Conservation (phyloP, 148 eudicot genomes). For the Hydrangea macrophylla region DNA sequence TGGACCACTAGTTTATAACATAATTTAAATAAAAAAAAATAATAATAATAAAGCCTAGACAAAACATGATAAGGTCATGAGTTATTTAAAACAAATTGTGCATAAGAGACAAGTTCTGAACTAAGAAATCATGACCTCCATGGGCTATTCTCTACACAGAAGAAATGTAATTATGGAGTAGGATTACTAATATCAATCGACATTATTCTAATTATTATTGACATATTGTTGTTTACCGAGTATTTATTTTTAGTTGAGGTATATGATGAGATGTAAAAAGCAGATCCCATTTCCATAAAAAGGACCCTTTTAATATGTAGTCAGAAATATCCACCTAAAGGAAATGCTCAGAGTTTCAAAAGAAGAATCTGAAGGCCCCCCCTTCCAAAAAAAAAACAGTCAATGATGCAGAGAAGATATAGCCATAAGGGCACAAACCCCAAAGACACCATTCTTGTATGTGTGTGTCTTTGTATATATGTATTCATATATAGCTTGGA, state of each 20-base stretch:
- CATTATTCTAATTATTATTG: constrained; percentile 4
- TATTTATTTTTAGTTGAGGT: constrained; percentile 18
- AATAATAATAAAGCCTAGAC: constrained; percentile 28
- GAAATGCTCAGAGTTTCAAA: constrained; percentile 50
- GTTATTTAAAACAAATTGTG: constrained; percentile 17
- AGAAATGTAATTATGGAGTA: neutral
- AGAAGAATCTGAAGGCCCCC: constrained; percentile 41
- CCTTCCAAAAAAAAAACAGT: constrained; percentile 15
- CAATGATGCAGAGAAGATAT: constrained; percentile 17
- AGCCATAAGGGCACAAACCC: constrained; percentile 8
- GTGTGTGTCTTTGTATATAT: neutral
- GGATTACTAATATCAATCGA: constrained; percentile 16
- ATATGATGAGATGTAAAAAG: constrained; percentile 60
- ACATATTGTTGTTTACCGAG: too few species aligned
- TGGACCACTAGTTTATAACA: constrained; percentile 11
- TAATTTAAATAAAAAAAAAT: too few species aligned
- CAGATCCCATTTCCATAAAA: constrained; percentile 61
- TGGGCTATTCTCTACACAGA: constrained; percentile 6
- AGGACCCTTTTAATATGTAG: constrained; percentile 43
- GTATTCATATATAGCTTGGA: neutral
- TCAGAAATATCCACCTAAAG: constrained; percentile 45
- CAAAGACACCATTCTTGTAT: neutral
- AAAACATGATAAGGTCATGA: constrained; percentile 29
- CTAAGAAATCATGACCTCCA: constrained; percentile 30
- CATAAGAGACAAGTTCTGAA: constrained; percentile 31